Evolutionary conservation across 1,284 basidiomycete genomes (phyloP).

Genomic region (Bondarzewia mesenterica): DNA sequence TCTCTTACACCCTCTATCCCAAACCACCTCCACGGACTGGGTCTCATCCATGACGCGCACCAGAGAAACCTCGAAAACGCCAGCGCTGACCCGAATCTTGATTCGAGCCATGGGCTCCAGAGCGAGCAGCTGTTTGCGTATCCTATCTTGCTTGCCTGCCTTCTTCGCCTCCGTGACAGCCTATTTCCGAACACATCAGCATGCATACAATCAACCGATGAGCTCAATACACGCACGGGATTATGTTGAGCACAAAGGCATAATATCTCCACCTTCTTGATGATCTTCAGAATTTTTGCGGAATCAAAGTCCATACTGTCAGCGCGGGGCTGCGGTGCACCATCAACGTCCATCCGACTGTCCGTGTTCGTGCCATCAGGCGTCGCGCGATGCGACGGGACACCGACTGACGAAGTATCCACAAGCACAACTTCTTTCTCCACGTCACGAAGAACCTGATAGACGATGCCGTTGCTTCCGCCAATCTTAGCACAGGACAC

Average conservation of each 20-base stretch:
- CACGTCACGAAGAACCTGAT: constrained; percentile 55
- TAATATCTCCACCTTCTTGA: constrained; percentile 66
- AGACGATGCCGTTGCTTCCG: constrained; percentile 44
- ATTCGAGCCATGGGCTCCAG: constrained; percentile 65
- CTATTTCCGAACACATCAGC: constrained; percentile 26
- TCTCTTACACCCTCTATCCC: constrained; percentile 63
- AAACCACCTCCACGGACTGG: constrained; percentile 68
- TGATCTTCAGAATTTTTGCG: constrained; percentile 47
- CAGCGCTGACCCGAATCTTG: constrained; percentile 72
- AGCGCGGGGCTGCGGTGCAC: background rate
- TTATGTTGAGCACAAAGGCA: constrained; percentile 78
- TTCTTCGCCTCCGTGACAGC: constrained; percentile 65
- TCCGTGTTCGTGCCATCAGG: background rate
- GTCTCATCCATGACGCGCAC: constrained; percentile 61
- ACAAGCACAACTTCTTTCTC: constrained; percentile 70
- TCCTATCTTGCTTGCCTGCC: constrained; percentile 58
- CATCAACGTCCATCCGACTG: constrained; percentile 17
- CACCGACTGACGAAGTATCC: constrained; percentile 19
- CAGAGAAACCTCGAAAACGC: constrained; percentile 75
- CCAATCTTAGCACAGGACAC: constrained; percentile 79
- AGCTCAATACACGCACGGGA: constrained; percentile 46
- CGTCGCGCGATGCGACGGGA: constrained; percentile 1
- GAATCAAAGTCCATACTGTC: constrained; percentile 19
- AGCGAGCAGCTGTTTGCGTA: constrained; percentile 55
- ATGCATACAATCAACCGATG: background rate